Base-by-base conservation (phyloP, 176 grass and related monocot genomes). In the Pontederia paniculata region DNA sequence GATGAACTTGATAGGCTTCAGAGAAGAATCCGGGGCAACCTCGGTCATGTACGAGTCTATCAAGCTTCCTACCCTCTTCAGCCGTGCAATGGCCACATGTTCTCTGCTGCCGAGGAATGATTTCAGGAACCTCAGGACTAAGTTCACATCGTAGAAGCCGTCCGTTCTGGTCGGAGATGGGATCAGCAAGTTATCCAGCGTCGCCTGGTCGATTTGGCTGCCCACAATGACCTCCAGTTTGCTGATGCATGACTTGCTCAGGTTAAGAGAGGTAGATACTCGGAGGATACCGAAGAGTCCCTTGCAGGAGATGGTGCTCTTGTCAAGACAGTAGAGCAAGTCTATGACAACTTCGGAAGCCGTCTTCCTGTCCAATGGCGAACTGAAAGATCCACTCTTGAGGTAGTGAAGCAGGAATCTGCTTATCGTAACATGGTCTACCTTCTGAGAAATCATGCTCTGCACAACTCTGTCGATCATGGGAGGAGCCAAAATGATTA, bases 41-140 rank as follows among this genome's bases (percentile, higher is more conserved):
- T 99, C 94, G 45, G 94, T 80, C 37, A 99, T 66, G 79, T 99
- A 99, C 17, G 84, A 49, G 62, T 93, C 87, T 46, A 93, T 63
- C 45, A 99, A 77, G 22, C 31, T 50, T 6, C 83, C 94, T 21
- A 82, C 75, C 73, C 79, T 83, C 75, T 93, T 88, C 72, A 93
- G 56, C 61, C 73, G 71, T 23, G 54, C 11, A 4, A 22, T 28
- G 54, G 9, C 19, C 54, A 23, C 12, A 7, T 18, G 15, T 19
- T 12, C 14, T 15, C 44, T 65, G 54, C 54, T 56, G 54, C 11
- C 13, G 11, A 56, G 23, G 54, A 6, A 56, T 56, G 54, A 6
- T 21, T 63, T 70, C 65, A 21, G 23, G 53, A 12, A 21, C 20
- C 23, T 56, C 54, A 20, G 21, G 54, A 8, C 12, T 13, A 28